Evolutionary conservation across 2,329 filamentous ascomycete genomes (phyloP).

Genomic region (Aspergillus pseudonomiae): DNA sequence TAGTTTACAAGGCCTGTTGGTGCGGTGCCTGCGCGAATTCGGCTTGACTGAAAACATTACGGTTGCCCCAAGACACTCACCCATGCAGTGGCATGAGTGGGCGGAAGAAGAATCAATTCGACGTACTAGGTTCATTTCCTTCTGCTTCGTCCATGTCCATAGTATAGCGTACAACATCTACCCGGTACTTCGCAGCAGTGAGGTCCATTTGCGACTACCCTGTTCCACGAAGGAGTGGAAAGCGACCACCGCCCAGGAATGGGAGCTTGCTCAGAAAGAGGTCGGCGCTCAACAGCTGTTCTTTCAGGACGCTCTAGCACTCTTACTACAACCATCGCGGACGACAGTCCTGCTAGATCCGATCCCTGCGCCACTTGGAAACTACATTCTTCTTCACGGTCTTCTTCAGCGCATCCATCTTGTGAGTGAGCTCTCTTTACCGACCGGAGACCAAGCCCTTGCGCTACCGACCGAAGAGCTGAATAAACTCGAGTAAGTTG

Average conservation of each 20-base stretch:
- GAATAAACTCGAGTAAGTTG: constrained; percentile 37
- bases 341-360: constrained; percentile 31
- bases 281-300: constrained; percentile 33
- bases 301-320: constrained; percentile 38
- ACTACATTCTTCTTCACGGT: constrained; percentile 72
- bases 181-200: constrained; percentile 40
- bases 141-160: constrained; percentile 43
- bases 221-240: constrained; percentile 43
- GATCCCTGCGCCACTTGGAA: constrained; percentile 58
- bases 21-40: constrained; percentile 34
- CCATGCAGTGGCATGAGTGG: constrained; percentile 40
- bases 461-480: constrained; percentile 36
- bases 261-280: constrained; percentile 35
- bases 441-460: constrained; percentile 34
- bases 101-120: constrained; percentile 39
- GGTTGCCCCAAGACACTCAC: constrained; percentile 25
- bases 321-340: constrained; percentile 35
- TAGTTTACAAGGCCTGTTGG: constrained; percentile 33
- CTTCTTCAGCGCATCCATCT: constrained; percentile 67
- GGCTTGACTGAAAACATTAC: constrained; percentile 31
- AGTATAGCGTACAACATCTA: constrained; percentile 45
- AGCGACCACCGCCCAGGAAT: constrained; percentile 34
- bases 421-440: constrained; percentile 36
- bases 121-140: constrained; percentile 41
- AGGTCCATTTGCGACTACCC: constrained; percentile 42